A percentile compares a stretch with the other conserved stretches of the same genome.
phyloP scores from a whole-genome alignment of 129 eudicot species.

The Silybum marianum region DNA sequence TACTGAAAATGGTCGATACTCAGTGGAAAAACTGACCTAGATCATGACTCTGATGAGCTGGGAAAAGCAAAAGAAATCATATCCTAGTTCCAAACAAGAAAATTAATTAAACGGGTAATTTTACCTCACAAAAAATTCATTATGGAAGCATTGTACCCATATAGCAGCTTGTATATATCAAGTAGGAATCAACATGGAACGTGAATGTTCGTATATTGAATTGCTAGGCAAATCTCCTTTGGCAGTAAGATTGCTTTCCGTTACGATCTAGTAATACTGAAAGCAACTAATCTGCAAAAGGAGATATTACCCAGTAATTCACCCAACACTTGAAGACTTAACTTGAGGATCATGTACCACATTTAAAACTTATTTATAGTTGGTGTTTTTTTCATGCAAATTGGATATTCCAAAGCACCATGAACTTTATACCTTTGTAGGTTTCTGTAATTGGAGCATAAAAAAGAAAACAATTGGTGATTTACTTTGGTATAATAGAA shows the following conservation, averaged over 20 bases:
- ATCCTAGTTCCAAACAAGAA: neutral
- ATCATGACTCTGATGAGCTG: too few species aligned
- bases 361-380: neutral
- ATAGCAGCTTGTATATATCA: neutral
- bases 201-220: neutral
- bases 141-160: neutral
- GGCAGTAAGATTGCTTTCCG: neutral
- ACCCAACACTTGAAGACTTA: neutral
- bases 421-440: neutral
- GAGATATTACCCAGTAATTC: conserved; percentile 9
- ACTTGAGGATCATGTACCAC: neutral
- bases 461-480: neutral
- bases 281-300: conserved; percentile 2
- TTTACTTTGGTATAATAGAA: neutral
- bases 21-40: too few species aligned
- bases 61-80: too few species aligned
- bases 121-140: neutral
- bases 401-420: conserved; percentile 13
- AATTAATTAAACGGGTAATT: neutral
- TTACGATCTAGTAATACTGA: neutral
- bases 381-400: conserved; percentile 1
- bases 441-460: neutral
- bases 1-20: too few species aligned
- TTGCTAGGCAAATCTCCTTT: conserved; percentile 15
- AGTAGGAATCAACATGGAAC: neutral